Conservation (phyloP, 768 basidiomycete species). For the Pisolithus marmoratus region DNA sequence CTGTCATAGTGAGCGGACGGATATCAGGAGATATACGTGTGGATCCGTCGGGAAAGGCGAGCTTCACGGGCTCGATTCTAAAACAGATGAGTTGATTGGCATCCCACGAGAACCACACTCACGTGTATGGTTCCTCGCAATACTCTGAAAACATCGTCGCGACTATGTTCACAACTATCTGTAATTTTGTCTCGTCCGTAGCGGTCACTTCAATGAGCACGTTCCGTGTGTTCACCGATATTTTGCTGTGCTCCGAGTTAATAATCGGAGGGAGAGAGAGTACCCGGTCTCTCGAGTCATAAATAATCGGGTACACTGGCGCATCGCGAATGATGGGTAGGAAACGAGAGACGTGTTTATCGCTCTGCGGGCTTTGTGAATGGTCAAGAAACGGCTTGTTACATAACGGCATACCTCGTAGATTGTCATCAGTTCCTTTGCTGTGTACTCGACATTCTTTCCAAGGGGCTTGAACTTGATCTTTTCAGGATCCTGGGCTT, state of each 20-base stretch:
- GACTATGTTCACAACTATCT: constrained; percentile 92
- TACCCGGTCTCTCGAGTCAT: constrained; percentile 82
- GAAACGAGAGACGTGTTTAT: constrained; percentile 86
- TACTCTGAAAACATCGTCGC: constrained; percentile 99
- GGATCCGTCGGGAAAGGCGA: constrained; percentile 74
- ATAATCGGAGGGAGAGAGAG: constrained; percentile 98
- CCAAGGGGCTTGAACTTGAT: constrained; percentile 90
- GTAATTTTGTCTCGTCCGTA: constrained; percentile 93
- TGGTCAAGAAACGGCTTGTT: not conserved
- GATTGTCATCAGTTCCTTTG: constrained; percentile 85
- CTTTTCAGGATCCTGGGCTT: constrained; percentile 72
- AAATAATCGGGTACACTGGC: constrained; percentile 96
- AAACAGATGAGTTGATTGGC: not conserved
- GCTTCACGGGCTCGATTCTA: constrained; percentile 91
- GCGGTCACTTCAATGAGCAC: constrained; percentile 97
- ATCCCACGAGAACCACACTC: constrained; percentile 26
- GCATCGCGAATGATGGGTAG: constrained; percentile 92
- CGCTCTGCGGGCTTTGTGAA: constrained; percentile 49
- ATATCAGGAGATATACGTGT: constrained; percentile 77
- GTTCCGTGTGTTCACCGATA: constrained; percentile 87
- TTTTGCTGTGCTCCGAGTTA: constrained; percentile 96
- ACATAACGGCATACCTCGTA: constrained; percentile 68
- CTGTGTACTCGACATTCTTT: constrained; percentile 74
- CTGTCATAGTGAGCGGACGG: constrained; percentile 60
- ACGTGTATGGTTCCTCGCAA: constrained; percentile 89